These are phyloP conservation scores for Colletotrichum sp. DNA, from an alignment of 2,329 filamentous ascomycete genomes.

Conservation along the genomic window DNA sequence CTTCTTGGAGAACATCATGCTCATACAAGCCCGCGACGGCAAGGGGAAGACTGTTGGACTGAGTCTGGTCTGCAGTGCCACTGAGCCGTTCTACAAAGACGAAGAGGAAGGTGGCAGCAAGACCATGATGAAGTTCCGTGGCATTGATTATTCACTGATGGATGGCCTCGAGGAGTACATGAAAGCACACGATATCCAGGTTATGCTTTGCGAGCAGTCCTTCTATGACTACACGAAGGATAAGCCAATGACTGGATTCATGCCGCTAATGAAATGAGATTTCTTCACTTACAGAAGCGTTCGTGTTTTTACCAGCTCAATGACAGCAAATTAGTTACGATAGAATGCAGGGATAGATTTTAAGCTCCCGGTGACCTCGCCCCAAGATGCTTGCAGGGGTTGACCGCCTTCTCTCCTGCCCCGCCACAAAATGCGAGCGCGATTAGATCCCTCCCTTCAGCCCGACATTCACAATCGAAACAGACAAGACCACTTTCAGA, in stretches of 20 bases:
- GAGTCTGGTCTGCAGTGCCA: neutral
- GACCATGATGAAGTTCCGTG: neutral
- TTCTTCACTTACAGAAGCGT: neutral
- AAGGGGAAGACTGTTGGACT: neutral
- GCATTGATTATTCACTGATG: neutral
- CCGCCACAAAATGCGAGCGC: neutral
- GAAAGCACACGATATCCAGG: neutral
- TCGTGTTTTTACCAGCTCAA: neutral
- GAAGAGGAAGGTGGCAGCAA: neutral
- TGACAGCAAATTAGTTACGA: rapidly evolving
- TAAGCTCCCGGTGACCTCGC: neutral
- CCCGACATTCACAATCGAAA: neutral
- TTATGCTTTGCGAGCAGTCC: neutral
- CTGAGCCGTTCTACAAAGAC: neutral
- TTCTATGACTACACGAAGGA: neutral
- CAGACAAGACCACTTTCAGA: neutral
- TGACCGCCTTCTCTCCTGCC: neutral
- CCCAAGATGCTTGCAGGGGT: neutral
- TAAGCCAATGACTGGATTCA: neutral
- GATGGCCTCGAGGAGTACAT: neutral
- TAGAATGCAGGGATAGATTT: neutral
- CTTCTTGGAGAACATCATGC: neutral
- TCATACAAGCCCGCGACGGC: neutral
- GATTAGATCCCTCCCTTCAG: neutral
- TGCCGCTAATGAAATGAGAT: neutral